These are phyloP conservation scores for Skeletonema grethae DNA, from an alignment of 108 stramenopile genomes.

Conservation along the genomic window DNA sequence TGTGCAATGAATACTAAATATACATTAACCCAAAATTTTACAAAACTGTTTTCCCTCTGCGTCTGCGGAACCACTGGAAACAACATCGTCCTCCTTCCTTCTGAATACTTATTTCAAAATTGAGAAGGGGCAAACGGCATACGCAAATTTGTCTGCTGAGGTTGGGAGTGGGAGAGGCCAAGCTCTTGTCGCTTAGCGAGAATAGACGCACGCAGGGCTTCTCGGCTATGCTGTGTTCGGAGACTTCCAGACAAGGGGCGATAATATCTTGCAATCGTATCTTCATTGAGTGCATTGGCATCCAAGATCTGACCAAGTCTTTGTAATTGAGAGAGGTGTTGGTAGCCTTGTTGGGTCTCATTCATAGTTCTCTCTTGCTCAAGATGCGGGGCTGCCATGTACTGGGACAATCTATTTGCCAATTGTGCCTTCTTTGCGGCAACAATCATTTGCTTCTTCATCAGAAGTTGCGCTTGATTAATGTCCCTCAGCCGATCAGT, in stretches of 20 bases:
- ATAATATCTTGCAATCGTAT: background rate
- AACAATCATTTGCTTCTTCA: background rate
- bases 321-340: background rate
- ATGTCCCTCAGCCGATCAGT: background rate
- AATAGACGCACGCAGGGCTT: background rate
- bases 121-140: too few species aligned
- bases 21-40: too few species aligned
- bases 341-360: background rate
- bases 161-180: background rate
- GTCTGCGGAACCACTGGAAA: too few species aligned
- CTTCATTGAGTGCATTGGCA: background rate
- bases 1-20: too few species aligned
- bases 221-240: background rate
- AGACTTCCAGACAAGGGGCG: background rate
- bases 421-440: slow-evolving; percentile 1
- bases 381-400: background rate
- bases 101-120: too few species aligned
- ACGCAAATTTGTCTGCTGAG: too few species aligned
- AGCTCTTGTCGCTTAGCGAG: background rate
- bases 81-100: too few species aligned
- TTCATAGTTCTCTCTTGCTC: background rate
- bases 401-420: background rate
- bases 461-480: background rate
- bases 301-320: background rate
- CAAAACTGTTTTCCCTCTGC: too few species aligned